Conservation (phyloP, 768 basidiomycete genomes). For the Naganishia onofrii region DNA sequence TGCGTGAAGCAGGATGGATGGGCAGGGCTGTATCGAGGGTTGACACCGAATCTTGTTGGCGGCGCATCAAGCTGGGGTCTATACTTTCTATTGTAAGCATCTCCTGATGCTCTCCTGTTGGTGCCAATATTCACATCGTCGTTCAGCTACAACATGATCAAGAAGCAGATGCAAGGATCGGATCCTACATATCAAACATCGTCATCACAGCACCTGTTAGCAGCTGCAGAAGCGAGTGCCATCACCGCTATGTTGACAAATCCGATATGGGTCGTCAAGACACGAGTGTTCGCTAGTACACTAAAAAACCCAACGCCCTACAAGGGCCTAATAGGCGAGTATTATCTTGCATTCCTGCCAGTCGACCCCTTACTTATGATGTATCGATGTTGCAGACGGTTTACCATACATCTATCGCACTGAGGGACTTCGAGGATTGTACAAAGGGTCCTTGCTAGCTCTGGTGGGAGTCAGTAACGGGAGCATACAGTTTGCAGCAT, state of each 20-base stretch:
- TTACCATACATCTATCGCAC: slow-evolving; percentile 65
- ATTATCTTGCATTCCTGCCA: neutral
- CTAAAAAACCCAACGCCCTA: slow-evolving; percentile 49
- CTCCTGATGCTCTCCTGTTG: neutral
- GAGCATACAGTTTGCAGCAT: slow-evolving; percentile 90
- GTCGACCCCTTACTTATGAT: neutral
- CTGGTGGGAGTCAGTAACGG: slow-evolving; percentile 92
- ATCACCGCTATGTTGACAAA: slow-evolving; percentile 92
- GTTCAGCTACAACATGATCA: slow-evolving; percentile 85
- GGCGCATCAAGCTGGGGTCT: slow-evolving; percentile 96
- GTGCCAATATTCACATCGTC: neutral
- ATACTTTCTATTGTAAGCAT: slow-evolving; percentile 91
- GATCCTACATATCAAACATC: slow-evolving; percentile 68
- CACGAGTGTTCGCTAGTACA: slow-evolving; percentile 87
- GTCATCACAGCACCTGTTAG: slow-evolving; percentile 75
- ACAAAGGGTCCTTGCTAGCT: slow-evolving; percentile 81
- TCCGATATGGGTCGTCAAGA: slow-evolving; percentile 96
- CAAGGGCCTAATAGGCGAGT: slow-evolving; percentile 2
- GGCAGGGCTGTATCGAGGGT: slow-evolving; percentile 83
- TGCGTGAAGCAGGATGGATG: slow-evolving; percentile 75
- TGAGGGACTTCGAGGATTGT: slow-evolving; percentile 78
- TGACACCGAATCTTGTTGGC: slow-evolving; percentile 85
- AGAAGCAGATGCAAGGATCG: slow-evolving; percentile 65
- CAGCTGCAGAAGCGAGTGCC: slow-evolving; percentile 95
- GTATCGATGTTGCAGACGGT: slow-evolving; percentile 59